phyloP scores from a whole-genome alignment of 192 early-diverging fungal genomes.

The Entomortierella chlamydospora region DNA sequence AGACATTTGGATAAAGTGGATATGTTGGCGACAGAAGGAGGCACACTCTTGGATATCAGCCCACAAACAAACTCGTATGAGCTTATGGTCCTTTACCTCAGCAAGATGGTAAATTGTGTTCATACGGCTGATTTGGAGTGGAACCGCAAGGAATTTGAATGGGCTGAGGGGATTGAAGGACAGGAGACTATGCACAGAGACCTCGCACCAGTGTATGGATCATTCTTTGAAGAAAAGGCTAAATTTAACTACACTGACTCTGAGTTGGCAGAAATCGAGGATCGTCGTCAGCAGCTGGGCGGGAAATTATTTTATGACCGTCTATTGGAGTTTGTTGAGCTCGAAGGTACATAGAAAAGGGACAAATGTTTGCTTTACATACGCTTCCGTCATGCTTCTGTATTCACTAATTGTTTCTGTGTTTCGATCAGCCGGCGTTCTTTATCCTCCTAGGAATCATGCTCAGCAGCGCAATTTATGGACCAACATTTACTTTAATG shows the following conservation, averaged over 20 bases:
- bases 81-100: slow-evolving; percentile 36
- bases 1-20: slow-evolving; percentile 26
- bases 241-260: slow-evolving; percentile 35
- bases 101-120: slow-evolving; percentile 38
- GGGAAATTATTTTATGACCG: slow-evolving; percentile 52
- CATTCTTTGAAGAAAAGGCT: slow-evolving; percentile 25
- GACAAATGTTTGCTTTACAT: background rate
- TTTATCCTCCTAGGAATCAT: slow-evolving; percentile 45
- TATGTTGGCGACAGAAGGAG: slow-evolving; percentile 32
- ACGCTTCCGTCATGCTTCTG: background rate
- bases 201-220: slow-evolving; percentile 15
- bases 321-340: slow-evolving; percentile 36
- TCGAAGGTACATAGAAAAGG: slow-evolving; percentile 19
- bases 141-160: slow-evolving; percentile 31
- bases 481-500: slow-evolving; percentile 50
- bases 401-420: background rate
- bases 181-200: slow-evolving; percentile 20
- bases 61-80: slow-evolving; percentile 46
- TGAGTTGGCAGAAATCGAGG: slow-evolving; percentile 37
- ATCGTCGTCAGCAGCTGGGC: slow-evolving; percentile 27
- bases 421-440: slow-evolving; percentile 13
- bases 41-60: slow-evolving; percentile 44
- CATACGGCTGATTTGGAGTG: slow-evolving; percentile 34
- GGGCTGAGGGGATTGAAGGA: slow-evolving; percentile 18
- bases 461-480: slow-evolving; percentile 39